phyloP scores from a whole-genome alignment of 176 grass and related monocot species.

The Puya raimondii region DNA sequence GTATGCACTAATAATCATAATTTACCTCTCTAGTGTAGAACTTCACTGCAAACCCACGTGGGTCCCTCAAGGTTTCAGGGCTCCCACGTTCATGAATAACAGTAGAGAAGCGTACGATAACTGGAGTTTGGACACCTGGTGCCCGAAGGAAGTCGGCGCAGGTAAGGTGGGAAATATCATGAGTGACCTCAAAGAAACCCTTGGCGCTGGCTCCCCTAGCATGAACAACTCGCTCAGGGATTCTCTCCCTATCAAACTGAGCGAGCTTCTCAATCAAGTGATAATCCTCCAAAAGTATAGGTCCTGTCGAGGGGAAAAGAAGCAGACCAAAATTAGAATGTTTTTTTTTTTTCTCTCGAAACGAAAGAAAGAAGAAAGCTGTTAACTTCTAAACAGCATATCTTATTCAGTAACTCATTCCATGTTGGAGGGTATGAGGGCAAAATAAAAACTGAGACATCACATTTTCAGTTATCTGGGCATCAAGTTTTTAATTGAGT shows the following conservation, averaged over 20 bases:
- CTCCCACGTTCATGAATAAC: conserved; percentile 87
- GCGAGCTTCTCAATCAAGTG: conserved; percentile 90
- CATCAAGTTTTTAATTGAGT: too few species aligned
- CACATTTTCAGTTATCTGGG: too few species aligned
- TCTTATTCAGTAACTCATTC: too few species aligned
- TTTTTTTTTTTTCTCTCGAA: neutral
- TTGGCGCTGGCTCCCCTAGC: conserved; percentile 76
- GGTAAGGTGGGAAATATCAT: conserved; percentile 67
- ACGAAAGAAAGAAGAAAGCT: too few species aligned
- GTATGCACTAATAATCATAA: neutral
- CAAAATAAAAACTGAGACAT: too few species aligned
- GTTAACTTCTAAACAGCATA: too few species aligned
- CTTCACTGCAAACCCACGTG: conserved; percentile 79
- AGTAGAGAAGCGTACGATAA: conserved; percentile 75
- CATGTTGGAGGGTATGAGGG: too few species aligned
- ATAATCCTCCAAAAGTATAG: conserved; percentile 79
- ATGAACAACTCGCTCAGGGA: conserved; percentile 84
- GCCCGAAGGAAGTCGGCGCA: conserved; percentile 86
- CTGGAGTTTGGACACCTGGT: conserved; percentile 60
- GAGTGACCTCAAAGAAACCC: conserved; percentile 87
- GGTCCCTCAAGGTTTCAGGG: conserved; percentile 79
- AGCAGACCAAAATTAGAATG: neutral
- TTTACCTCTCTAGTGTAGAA: conserved; percentile 92
- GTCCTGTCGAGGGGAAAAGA: conserved; percentile 28
- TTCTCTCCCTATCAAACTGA: conserved; percentile 73